Evolutionary conservation across 2,329 filamentous ascomycete species (phyloP).

Genomic region (Pyrenochaeta sp.): DNA sequence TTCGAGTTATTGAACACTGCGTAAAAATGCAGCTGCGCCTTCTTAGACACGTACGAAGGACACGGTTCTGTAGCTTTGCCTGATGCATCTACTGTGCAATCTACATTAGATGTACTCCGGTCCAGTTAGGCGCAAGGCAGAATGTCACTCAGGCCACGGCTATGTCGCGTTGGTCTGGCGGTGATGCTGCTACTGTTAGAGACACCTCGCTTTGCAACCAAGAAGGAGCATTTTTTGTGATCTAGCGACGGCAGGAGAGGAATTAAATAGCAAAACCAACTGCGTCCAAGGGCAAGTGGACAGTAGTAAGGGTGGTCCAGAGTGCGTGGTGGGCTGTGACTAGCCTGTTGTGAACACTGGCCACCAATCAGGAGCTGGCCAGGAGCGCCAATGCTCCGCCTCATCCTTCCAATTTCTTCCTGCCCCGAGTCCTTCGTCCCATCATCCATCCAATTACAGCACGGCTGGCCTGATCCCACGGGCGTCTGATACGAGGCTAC

Average conservation of each 20-base stretch:
- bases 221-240: too few relatives aligned
- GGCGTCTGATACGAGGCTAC: neutral
- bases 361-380: neutral
- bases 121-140: too few relatives aligned
- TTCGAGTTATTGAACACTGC: too few relatives aligned
- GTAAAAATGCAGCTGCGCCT: neutral
- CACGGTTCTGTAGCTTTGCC: too few relatives aligned
- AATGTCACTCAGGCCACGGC: too few relatives aligned
- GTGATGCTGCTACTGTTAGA: too few relatives aligned
- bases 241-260: too few relatives aligned
- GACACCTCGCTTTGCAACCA: too few relatives aligned
- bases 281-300: too few relatives aligned
- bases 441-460: neutral
- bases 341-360: neutral
- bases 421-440: neutral
- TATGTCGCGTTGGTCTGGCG: too few relatives aligned
- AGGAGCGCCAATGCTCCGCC: neutral
- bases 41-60: neutral
- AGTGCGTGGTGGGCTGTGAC: neutral
- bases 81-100: neutral
- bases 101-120: neutral
- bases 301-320: too few relatives aligned
- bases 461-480: neutral
- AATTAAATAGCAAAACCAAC: too few relatives aligned
- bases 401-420: conserved; percentile 1